These are phyloP conservation scores for Podospora didyma DNA, from an alignment of 495 filamentous ascomycete species.

Conservation along the genomic window DNA sequence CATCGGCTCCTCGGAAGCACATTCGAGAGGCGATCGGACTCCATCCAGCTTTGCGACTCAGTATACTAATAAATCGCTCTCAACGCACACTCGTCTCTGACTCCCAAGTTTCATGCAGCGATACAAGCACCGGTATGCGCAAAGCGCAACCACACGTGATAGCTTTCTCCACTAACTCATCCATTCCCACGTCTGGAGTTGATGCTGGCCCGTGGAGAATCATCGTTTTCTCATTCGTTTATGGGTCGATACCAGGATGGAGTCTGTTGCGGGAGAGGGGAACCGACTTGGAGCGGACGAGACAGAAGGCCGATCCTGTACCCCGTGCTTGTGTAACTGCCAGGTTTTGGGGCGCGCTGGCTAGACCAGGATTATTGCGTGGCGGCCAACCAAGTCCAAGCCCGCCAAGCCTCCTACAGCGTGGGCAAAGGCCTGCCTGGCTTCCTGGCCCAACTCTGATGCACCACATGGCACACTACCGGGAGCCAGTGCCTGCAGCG, in stretches of 20 bases:
- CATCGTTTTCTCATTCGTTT: slow-evolving; percentile 41
- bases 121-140: slow-evolving; percentile 7
- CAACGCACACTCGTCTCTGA: not conserved
- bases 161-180: not conserved
- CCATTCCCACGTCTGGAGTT: slow-evolving; percentile 12
- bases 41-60: slow-evolving; percentile 8
- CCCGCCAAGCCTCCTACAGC: no score
- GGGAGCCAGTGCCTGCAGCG: no score
- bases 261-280: slow-evolving; percentile 3
- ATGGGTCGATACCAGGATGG: slow-evolving; percentile 8
- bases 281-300: not conserved
- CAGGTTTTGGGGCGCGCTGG: not conserved
- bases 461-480: no score
- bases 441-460: no score
- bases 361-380: not conserved
- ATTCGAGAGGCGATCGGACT: not conserved
- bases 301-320: no score
- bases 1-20: slow-evolving; percentile 1
- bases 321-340: not conserved
- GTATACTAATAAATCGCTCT: slow-evolving; percentile 12
- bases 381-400: not conserved
- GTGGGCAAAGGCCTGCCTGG: no score
- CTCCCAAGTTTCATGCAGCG: slow-evolving; percentile 1
- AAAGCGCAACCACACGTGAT: not conserved
- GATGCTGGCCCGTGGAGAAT: slow-evolving; percentile 38